Evolutionary conservation across 805 yeast genomes (phyloP), one percentile per base, ranked within the genome.

Genomic region (Ogataea paradorogensis): DNA sequence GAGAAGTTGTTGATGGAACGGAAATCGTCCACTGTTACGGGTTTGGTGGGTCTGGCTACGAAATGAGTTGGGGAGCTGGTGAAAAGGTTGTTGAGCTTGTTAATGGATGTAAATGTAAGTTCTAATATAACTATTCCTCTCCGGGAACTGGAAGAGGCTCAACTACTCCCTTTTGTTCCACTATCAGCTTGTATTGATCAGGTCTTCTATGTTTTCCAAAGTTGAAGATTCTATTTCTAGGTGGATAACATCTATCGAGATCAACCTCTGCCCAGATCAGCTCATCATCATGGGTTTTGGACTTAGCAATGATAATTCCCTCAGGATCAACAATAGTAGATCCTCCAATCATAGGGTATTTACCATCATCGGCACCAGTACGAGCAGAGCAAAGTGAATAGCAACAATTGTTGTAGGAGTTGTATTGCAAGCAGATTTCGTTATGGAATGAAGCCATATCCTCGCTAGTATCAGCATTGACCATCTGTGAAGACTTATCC

Each of bases 21-120:
- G 46, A 43, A 15, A 53, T 79, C n/a, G 66, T 84, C n/a, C 90
- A 84, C 56, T 79, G 82, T 59, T 83, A 83, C 52, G 89, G 89
- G 16, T 80, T 80, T 21, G 64, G 76, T 38, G 81, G 81, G 0
- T 73, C 73, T 42, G 82, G 82, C 0, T 76, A 73, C 55, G 89
- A 83, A 53, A 58, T 78, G 36, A 74, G 82, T 5, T 74, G 76
- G 48, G 89, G 89, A 11, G 71, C 76, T 9, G 87, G 76, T 3
- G 40, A 50, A 15, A 65, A 65, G 39, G 77, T 73, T 0, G 54
- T 55, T 16, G 51, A 55, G 15, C 38, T 64, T 16, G 52, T 61
- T 6, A 42, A 46, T 7, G 18, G 28, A 15, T n/a, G 20, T 14
- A 33, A 27, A 33, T 20, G 46, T 13, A 50, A 50, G 15, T 27